Conservation (phyloP, 2,329 filamentous ascomycete genomes). For the Aspergillus hortae region DNA sequence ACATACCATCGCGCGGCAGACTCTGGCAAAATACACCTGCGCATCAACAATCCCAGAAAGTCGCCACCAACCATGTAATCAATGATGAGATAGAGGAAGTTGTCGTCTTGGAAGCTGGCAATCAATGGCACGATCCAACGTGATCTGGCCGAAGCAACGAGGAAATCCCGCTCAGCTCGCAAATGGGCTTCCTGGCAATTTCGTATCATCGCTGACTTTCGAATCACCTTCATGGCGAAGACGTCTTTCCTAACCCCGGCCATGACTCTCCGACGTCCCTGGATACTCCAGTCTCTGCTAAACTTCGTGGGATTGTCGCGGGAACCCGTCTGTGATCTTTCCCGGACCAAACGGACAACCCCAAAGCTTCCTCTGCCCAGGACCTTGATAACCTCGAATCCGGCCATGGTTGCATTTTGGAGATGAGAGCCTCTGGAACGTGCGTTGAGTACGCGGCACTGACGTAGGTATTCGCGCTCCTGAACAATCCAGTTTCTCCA, state of each 20-base stretch:
- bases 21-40: conserved; percentile 79
- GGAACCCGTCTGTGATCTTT: conserved; percentile 29
- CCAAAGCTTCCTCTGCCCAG: conserved; percentile 94
- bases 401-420: conserved; percentile 51
- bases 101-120: conserved; percentile 81
- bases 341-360: conserved; percentile 79
- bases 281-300: no score
- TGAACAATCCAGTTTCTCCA: conserved; percentile 60
- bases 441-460: conserved; percentile 66
- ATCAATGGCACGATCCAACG: conserved; percentile 86
- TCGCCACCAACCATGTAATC: conserved; percentile 98
- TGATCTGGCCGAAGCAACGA: conserved; percentile 84
- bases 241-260: conserved; percentile 53
- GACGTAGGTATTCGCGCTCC: conserved; percentile 73
- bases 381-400: conserved; percentile 78
- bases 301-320: no score
- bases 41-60: conserved; percentile 80
- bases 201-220: conserved; percentile 87
- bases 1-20: conserved; percentile 78
- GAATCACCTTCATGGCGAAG: conserved; percentile 96
- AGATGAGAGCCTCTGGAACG: conserved; percentile 41
- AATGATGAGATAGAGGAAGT: conserved; percentile 89
- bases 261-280: conserved; percentile 26
- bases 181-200: conserved; percentile 91
- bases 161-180: conserved; percentile 84